Base-by-base conservation (phyloP, 2,329 filamentous ascomycete genomes). In the Thelonectria olida region DNA sequence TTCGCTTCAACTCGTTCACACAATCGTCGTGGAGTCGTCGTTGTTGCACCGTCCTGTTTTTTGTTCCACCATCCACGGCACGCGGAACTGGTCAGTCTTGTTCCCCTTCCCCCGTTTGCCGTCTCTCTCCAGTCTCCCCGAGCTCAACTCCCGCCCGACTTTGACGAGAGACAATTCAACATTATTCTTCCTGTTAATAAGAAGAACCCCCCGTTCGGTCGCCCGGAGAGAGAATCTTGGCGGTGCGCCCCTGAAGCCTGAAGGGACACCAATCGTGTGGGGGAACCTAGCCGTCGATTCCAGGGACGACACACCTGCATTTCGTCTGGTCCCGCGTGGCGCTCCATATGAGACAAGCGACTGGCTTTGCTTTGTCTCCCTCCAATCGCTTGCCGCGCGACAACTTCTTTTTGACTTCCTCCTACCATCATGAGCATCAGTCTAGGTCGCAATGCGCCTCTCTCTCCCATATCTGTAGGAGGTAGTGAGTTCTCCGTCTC, bases 401-500 rank as follows among this genome's bases (percentile, higher is more conserved):
- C 69, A 64, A 65, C 65, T 57, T 63, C 65, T 68, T 48, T 52
- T 58, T 58, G 62, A 63, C 63, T 66, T 60, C 54, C 62, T 60
- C 58, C 57, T 70, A 68, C 65, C 68, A 86, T 77, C 81, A 92
- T 92, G 90, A 92, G 74, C 75, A 73, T 73, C 72, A 69, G 68
- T 65, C 84, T 82, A 75, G 85, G 83, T 76, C 87, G 86, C 80
- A 89, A 91, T 86, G 89, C 88, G 80, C 90, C 90, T 75, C 84
- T 94, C 77, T 94, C 92, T 75, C 92, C 92, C 74, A 86, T 93
- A 77, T 96, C 92, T 80, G 81, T 92, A 84, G 90, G 90, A 77
- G 92, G 90, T 76, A 93, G 89, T 82, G 92, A 96, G 76, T 96
- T 91, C 90, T 91, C 91, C 49, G 84, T 90, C 70, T 85, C 86